Evolutionary conservation across 2,329 filamentous ascomycete species (phyloP), one percentile per base, ranked within the genome.

Genomic region (Calonectria henricotiae): DNA sequence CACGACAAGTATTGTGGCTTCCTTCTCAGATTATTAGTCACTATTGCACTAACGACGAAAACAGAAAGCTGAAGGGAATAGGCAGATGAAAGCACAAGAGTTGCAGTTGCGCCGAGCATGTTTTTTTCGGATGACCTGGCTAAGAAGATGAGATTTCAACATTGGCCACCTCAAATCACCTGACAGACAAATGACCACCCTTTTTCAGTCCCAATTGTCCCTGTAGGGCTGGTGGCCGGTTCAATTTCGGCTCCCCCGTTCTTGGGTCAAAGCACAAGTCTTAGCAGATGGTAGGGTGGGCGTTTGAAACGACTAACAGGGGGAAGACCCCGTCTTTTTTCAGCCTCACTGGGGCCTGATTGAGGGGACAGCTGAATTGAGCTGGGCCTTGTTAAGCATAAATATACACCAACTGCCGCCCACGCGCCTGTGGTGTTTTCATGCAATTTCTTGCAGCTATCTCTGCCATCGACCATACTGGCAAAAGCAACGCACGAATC

Each of bases 301-400:
- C n/a, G 5, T 15, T 58, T 58, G 51, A 58, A 58, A 58, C 51
- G 12, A 39, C 51, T 58, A 58, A 20, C 35, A 58, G 32, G 20
- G 32, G 12, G n/a, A 58, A 15, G 35, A 58, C 51, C 51, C 51
- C 37, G 23, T 58, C n/a, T 37, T 58, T 58, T 17, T 23, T 58
- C 51, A 58, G 51, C 51, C 51, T 37, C 51, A 58, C 51, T 39
- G 51, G 51, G 35, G 51, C 51, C 51, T 39, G 37, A 58, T 15
- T 4, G 32, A 39, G 13, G n/a, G 12, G 23, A 6, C 20, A 58
- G 35, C 35, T 58, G 11, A 58, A 15, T n/a, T 17, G 51, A 58
- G 35, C 5, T 39, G 51, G 5, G 51, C 32, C 9, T 12, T 25
- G 9, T 58, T 58, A 58, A 58, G 51, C 51, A 58, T 58, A 58